Evolutionary conservation across 2,329 filamentous ascomycete species (phyloP).

Genomic region (Penicillium sp.): DNA sequence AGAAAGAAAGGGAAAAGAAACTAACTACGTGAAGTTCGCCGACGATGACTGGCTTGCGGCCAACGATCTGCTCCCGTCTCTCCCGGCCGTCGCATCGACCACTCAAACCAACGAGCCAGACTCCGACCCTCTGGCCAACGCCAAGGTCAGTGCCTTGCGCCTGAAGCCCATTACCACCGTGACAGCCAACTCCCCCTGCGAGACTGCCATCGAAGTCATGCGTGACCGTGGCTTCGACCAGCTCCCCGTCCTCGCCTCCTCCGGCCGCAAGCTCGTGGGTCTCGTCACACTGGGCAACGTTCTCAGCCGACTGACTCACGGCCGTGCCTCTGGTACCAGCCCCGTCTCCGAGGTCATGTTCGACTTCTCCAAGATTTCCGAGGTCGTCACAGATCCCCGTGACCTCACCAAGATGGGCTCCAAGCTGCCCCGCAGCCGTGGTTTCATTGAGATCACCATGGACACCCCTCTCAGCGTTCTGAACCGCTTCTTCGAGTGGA

Average conservation of each 20-base stretch:
- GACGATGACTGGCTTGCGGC: constrained; percentile 99
- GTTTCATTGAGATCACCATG: constrained; percentile 91
- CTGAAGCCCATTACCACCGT: constrained; percentile 94
- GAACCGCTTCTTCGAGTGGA: constrained; percentile 97
- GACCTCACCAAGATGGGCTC: constrained; percentile 52
- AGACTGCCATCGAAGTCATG: constrained; percentile 95
- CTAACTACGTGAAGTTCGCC: constrained; percentile 62
- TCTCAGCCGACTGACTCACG: constrained; percentile 83
- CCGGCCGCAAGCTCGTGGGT: constrained; percentile 75
- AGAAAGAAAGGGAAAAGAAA: background rate
- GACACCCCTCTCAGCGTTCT: constrained; percentile 82
- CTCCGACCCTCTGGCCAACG: constrained; percentile 71
- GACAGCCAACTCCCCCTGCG: constrained; percentile 67
- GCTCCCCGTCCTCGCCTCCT: constrained; percentile 78
- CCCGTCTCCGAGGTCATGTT: constrained; percentile 93
- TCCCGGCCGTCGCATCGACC: constrained; percentile 45
- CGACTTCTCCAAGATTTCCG: constrained; percentile 82
- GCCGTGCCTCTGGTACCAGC: constrained; percentile 72
- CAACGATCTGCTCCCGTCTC: constrained; percentile 80
- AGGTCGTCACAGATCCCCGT: constrained; percentile 86
- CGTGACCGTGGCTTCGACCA: constrained; percentile 98
- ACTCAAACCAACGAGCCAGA: constrained; percentile 33
- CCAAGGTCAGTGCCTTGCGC: constrained; percentile 78
- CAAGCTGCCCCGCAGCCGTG: constrained; percentile 54
- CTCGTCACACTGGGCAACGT: constrained; percentile 94